Base-by-base conservation (phyloP, 2,329 filamentous ascomycete species). In the Didymella lethalis region DNA sequence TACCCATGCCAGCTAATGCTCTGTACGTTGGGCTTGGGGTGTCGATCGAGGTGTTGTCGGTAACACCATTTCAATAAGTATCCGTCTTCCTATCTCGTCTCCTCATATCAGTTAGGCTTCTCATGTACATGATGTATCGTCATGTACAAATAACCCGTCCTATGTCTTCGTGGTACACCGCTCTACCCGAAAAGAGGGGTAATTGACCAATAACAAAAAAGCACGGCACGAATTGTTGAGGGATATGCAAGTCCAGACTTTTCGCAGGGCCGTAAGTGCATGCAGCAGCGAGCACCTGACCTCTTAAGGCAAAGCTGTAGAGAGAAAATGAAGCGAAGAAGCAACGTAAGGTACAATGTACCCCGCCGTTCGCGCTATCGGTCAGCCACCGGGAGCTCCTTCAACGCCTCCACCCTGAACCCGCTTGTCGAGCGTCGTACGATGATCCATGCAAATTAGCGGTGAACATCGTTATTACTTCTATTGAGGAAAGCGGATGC, bases 251-350 rank as follows among this genome's bases (percentile, higher is more conserved):
- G 64, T 64, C 64, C 66, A 66, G 65, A 68, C 62, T 68, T 54
- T 48, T 44, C 45, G 49, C 32, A 47, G 36, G 40, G 47, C 46
- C 16, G 40, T 58, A 57, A 46, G 58, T 65, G 71, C 72, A 75
- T 71, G 57, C 61, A 45, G 61, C 63, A 61, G 61, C 55, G 65
- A 71, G 64, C 72, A 75, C 69, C 72, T 75, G 73, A 75, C 67
- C 62, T 57, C 57, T 65, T 49, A 58, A 62, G 58, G 55, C 54
- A 66, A 53, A 59, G 52, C 60, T 57, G 56, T 44, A 56, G 51
- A 11, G 44, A 41, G 45, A 44, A n/a, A 61, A 49, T 43, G 54
- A 57, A 51, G 58, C 62, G 53, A 59, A 63, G 62, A 65, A 61
- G 62, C 57, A 63, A 61, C 50, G 46, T 43, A 47, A 41, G 41